Evolutionary conservation across 352 stramenopile species (phyloP).

Genomic region (Saprolegnia parasitica): DNA sequence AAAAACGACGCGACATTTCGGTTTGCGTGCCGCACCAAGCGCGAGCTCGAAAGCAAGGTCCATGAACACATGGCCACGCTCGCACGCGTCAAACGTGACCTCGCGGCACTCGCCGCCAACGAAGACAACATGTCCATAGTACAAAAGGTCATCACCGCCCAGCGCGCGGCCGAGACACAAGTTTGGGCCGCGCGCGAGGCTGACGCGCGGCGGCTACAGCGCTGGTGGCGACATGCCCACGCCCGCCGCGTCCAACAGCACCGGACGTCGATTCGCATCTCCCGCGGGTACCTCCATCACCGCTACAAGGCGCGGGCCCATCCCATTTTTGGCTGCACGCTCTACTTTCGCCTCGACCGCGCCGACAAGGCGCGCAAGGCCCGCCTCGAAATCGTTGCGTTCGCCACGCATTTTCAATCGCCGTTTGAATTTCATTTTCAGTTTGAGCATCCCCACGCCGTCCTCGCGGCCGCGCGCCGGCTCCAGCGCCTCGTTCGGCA

Average conservation of each 20-base stretch:
- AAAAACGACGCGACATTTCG: conserved; percentile 19
- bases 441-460: background rate
- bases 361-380: background rate
- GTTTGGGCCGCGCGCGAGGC: too few relatives aligned
- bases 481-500: conserved; percentile 2
- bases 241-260: background rate
- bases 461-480: background rate
- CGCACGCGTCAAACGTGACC: background rate
- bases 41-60: conserved; percentile 15
- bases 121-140: background rate
- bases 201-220: background rate
- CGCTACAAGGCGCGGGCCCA: conserved; percentile 11
- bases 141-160: background rate
- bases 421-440: conserved; percentile 8
- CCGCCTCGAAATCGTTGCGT: conserved; percentile 8
- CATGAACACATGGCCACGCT: background rate
- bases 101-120: background rate
- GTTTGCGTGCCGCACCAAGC: conserved; percentile 24
- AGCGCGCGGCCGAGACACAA: background rate
- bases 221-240: conserved; percentile 2
- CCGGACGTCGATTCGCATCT: conserved; percentile 2
- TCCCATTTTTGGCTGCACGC: background rate
- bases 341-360: conserved; percentile 14
- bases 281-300: conserved; percentile 16
- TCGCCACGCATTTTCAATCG: background rate